A percentile compares a stretch with the other conserved stretches of the same genome.
phyloP scores from a whole-genome alignment of 2,329 filamentous ascomycete species.

The Lojkania enalia region DNA sequence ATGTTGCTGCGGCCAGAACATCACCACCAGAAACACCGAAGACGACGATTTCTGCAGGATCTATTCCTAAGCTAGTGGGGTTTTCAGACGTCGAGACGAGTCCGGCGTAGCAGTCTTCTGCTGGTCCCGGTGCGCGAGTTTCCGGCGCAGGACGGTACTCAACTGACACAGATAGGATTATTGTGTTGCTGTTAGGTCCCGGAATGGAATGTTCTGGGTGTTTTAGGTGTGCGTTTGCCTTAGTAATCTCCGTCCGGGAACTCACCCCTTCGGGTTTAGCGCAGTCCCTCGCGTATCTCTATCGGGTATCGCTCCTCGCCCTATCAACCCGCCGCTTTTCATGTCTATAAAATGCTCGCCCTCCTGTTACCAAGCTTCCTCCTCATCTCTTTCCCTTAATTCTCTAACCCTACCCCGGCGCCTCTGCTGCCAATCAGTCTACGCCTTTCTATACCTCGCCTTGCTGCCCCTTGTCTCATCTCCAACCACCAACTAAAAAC shows the following conservation, averaged over 20 bases:
- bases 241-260: neutral
- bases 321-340: constrained; percentile 11
- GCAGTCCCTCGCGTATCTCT: constrained; percentile 15
- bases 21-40: constrained; percentile 18
- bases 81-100: constrained; percentile 19
- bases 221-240: neutral
- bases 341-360: constrained; percentile 12
- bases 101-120: constrained; percentile 20
- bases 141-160: constrained; percentile 22
- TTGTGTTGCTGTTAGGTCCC: neutral
- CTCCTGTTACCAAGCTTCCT: constrained; percentile 9
- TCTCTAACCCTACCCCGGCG: constrained; percentile 6
- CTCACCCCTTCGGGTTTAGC: constrained; percentile 2
- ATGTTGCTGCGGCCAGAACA: constrained; percentile 16
- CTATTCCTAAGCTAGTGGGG: constrained; percentile 16
- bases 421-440: constrained; percentile 4
- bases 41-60: constrained; percentile 19
- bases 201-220: neutral
- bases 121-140: constrained; percentile 16
- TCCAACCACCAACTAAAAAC: constrained; percentile 5
- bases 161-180: constrained; percentile 7
- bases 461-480: constrained; percentile 1
- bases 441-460: constrained; percentile 3
- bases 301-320: constrained; percentile 9
- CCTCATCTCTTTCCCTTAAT: constrained; percentile 11